Evolutionary conservation across 208 protist genomes (phyloP), one percentile per base, ranked within the genome.

Genomic region (Acanthamoeba healyi): DNA sequence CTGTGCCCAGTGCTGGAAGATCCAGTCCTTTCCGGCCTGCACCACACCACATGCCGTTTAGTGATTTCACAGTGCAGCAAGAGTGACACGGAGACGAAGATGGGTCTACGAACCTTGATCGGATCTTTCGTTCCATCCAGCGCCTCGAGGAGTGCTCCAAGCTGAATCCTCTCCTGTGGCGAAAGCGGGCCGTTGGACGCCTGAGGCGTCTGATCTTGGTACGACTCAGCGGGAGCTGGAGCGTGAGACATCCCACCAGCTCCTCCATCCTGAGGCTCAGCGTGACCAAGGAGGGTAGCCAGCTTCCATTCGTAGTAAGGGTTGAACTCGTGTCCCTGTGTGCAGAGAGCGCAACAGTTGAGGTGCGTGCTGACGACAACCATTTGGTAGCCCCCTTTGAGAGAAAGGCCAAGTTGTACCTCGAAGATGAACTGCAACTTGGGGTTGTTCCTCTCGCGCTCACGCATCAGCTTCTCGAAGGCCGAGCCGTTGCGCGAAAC

Each of bases 381-480:
- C n/a, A n/a, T n/a, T n/a, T n/a, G n/a, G n/a, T n/a, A n/a, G n/a
- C n/a, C n/a, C n/a, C n/a, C n/a, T n/a, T n/a, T 79, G 26, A 42
- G 70, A 5, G 38, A 32, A 44, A 44, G 70, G 70, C 4, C 29
- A 32, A 44, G 38, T 6, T 54, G 6, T 3, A 84, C 74, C 61
- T 91, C 88, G 22, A 82, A 81, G 46, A 93, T 67, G 65, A 93
- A 93, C 42, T 93, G 63, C n/a, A 93, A 44, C 44, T 93, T 93
- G 65, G 88, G 88, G 65, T 93, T 93, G 88, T 93, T 93, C 44
- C 42, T 74, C 34, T 93, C 88, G 29, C 51, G 40, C n/a, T 93
- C 65, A 10, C 51, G 40, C 88, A 93, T 93, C 88, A 93, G 82
- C 46, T 38, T 74, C 42, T 93, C 88, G 24, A 93, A 93, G 7